phyloP scores from a whole-genome alignment of 2,329 filamentous ascomycete species.

The Penicillium concentricum region DNA sequence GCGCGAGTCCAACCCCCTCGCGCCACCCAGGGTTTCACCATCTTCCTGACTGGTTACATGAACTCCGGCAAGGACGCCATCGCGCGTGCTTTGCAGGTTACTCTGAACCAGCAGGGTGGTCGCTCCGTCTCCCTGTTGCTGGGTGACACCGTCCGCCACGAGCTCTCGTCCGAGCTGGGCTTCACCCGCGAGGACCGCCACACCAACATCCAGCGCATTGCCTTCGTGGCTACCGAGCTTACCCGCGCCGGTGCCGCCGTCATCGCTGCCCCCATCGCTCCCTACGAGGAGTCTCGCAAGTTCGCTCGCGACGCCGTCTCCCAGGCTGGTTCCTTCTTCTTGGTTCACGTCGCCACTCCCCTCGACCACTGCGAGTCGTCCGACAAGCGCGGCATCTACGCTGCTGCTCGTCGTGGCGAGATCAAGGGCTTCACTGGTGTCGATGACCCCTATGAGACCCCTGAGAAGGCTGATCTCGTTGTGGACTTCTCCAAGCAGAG shows the following conservation, averaged over 20 bases:
- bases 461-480: constrained; percentile 74
- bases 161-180: constrained; percentile 91
- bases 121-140: constrained; percentile 91
- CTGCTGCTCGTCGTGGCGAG: constrained; percentile 77
- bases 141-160: constrained; percentile 89
- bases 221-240: constrained; percentile 92
- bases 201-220: constrained; percentile 93
- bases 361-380: constrained; percentile 94
- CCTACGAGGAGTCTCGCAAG: constrained; percentile 75
- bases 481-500: constrained; percentile 84
- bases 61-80: constrained; percentile 98
- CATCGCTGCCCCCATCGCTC: constrained; percentile 94
- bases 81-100: constrained; percentile 91
- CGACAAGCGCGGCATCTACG: constrained; percentile 88
- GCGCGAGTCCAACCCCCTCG: constrained; percentile 94
- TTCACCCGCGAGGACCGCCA: constrained; percentile 92
- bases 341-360: constrained; percentile 90
- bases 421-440: constrained; percentile 99
- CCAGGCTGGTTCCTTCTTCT: constrained; percentile 89
- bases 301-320: constrained; percentile 76
- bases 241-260: constrained; percentile 91
- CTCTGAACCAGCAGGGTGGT: constrained; percentile 95
- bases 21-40: constrained; percentile 89
- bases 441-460: constrained; percentile 92
- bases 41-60: constrained; percentile 95